Conservation (phyloP, 1,284 basidiomycete species). For the Fereydounia khargensis region DNA sequence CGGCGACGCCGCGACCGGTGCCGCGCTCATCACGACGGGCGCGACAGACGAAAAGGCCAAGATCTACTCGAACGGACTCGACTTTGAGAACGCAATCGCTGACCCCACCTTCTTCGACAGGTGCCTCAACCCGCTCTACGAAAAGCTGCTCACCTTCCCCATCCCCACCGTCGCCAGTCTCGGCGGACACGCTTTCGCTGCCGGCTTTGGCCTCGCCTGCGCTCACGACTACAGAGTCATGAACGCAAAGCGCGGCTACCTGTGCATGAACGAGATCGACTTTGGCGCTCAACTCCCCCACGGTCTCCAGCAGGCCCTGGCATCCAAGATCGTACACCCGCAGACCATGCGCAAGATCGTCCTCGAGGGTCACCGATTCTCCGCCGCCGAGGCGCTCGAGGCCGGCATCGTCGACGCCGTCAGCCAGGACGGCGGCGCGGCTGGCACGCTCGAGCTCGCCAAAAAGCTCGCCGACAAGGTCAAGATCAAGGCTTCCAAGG, state of each 20-base stretch:
- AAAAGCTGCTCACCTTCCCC: slow-evolving; percentile 60
- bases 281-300: slow-evolving; percentile 46
- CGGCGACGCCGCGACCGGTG: slow-evolving; percentile 27
- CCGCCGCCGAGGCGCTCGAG: slow-evolving; percentile 69
- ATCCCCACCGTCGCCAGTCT: slow-evolving; percentile 74
- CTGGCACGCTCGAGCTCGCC: slow-evolving; percentile 64
- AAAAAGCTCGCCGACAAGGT: slow-evolving; percentile 58
- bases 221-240: slow-evolving; percentile 87
- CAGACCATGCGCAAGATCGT: slow-evolving; percentile 72
- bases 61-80: slow-evolving; percentile 65
- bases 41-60: slow-evolving; percentile 19
- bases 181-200: slow-evolving; percentile 89
- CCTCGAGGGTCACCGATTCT: slow-evolving; percentile 79
- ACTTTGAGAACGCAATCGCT: slow-evolving; percentile 66
- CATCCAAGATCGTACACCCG: slow-evolving; percentile 67
- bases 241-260: slow-evolving; percentile 77
- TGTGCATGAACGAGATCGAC: slow-evolving; percentile 80
- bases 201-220: slow-evolving; percentile 74
- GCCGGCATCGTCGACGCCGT: slow-evolving; percentile 69
- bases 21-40: slow-evolving; percentile 47
- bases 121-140: slow-evolving; percentile 60
- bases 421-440: slow-evolving; percentile 64
- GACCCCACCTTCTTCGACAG: slow-evolving; percentile 68
- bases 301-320: slow-evolving; percentile 64
- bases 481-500: slow-evolving; percentile 59